Evolutionary conservation across 179 eudicot species (phyloP).

Genomic region (Sideroxylon spinosum): DNA sequence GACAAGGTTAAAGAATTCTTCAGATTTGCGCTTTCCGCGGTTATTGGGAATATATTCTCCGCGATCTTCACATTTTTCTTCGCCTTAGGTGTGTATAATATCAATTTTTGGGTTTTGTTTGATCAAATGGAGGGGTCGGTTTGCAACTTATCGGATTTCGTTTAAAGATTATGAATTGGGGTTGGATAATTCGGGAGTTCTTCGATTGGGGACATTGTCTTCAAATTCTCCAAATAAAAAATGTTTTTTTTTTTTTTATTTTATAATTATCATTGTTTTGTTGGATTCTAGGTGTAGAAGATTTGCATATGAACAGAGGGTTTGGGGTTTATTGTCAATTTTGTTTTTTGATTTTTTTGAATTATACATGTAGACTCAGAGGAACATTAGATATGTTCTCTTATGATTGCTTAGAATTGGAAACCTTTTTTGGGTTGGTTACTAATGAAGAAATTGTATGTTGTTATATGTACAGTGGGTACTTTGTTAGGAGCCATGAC

Average conservation of each 20-base stretch:
- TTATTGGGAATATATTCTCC: constrained; percentile 70
- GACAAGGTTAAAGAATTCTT: constrained; percentile 52
- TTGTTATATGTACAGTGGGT: constrained; percentile 59
- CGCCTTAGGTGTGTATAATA: constrained; percentile 58
- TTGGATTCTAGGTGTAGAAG: neutral
- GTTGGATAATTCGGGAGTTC: neutral
- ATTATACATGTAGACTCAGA: neutral
- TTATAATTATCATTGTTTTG: neutral
- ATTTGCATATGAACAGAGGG: neutral
- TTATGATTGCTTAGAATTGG: constrained; percentile 6
- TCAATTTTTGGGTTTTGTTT: neutral
- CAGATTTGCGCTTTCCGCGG: constrained; percentile 58
- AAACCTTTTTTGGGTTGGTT: neutral
- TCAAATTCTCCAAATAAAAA: neutral
- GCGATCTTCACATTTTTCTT: constrained; percentile 93
- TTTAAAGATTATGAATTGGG: neutral
- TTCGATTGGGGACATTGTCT: neutral
- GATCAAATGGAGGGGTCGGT: neutral
- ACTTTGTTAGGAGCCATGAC: constrained; percentile 94
- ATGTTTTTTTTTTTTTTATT: neutral
- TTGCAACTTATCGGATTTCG: constrained; percentile 9
- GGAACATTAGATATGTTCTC: neutral
- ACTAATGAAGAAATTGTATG: constrained; percentile 11
- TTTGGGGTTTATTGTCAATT: constrained; percentile 5
- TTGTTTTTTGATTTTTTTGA: neutral